phyloP scores from a whole-genome alignment of 2,329 filamentous ascomycete genomes.

The Fusarium palustre region DNA sequence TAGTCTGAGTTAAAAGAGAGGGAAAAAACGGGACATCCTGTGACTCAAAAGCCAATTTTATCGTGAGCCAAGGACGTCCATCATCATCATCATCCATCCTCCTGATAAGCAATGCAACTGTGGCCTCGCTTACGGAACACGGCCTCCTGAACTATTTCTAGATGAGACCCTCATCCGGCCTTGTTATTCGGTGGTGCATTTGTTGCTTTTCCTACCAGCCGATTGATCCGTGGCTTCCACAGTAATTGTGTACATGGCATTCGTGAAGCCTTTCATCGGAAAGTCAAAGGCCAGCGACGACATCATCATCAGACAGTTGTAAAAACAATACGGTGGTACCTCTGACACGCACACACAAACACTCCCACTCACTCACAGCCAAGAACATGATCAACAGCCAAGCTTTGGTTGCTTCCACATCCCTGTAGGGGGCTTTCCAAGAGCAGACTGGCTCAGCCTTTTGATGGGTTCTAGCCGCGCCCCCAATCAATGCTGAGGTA shows the following conservation, averaged over 20 bases:
- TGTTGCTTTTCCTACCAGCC: background rate
- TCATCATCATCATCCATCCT: constrained; percentile 25
- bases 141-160: constrained; percentile 33
- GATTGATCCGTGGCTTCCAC: background rate
- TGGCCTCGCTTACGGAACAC: constrained; percentile 17
- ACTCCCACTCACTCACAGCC: constrained; percentile 9
- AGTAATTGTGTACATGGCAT: background rate
- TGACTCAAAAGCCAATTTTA: constrained; percentile 5
- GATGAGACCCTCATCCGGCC: constrained; percentile 19
- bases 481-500: constrained; percentile 32
- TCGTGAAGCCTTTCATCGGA: background rate
- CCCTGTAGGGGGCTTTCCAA: constrained; percentile 35
- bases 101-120: constrained; percentile 15
- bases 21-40: background rate
- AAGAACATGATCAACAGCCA: constrained; percentile 37
- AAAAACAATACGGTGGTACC: constrained; percentile 6
- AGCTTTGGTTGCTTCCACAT: constrained; percentile 31
- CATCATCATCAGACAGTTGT: constrained; percentile 5
- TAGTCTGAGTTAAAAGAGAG: background rate
- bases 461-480: constrained; percentile 26
- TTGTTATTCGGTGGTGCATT: constrained; percentile 18
- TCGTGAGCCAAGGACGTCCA: constrained; percentile 26
- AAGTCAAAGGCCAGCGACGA: background rate
- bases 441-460: constrained; percentile 28
- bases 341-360: background rate